Percentiles rank a stretch among this genome's conserved stretches.
Conservation (phyloP, 345 rosid genomes). For the Rhodomyrtus tomentosa region DNA sequence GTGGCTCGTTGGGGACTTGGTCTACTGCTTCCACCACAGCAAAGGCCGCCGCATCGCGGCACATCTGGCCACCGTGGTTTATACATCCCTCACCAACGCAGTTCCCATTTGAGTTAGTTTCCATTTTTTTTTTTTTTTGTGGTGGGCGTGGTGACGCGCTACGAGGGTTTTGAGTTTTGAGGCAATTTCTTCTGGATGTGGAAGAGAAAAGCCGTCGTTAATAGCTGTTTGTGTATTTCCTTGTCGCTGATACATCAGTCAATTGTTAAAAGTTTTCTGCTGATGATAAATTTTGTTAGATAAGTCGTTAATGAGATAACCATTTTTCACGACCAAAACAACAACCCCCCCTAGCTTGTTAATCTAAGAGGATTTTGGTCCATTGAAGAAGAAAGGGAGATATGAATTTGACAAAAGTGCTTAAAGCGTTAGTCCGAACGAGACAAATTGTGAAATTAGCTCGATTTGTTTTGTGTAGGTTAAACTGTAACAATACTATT, state of each 20-base stretch:
- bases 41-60: constrained; percentile 82
- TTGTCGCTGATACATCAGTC: background rate
- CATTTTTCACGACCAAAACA: too few species aligned
- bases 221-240: background rate
- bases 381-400: too few species aligned
- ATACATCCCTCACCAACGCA: constrained; percentile 39
- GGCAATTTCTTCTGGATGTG: background rate
- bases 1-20: constrained; percentile 84
- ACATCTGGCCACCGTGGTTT: constrained; percentile 71
- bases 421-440: too few species aligned
- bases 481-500: too few species aligned
- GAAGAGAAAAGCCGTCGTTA: background rate
- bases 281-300: background rate
- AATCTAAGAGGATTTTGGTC: too few species aligned
- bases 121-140: background rate
- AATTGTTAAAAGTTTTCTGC: background rate
- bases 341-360: too few species aligned
- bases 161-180: background rate
- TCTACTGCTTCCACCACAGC: constrained; percentile 51
- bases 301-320: background rate
- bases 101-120: constrained; percentile 38
- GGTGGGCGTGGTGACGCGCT: background rate
- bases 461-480: too few species aligned
- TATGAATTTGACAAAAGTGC: too few species aligned
- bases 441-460: too few species aligned